These are phyloP conservation scores for Schoenoplectus tabernaemontani DNA, from an alignment of 202 grass and related monocot genomes.

Conservation along the genomic window DNA sequence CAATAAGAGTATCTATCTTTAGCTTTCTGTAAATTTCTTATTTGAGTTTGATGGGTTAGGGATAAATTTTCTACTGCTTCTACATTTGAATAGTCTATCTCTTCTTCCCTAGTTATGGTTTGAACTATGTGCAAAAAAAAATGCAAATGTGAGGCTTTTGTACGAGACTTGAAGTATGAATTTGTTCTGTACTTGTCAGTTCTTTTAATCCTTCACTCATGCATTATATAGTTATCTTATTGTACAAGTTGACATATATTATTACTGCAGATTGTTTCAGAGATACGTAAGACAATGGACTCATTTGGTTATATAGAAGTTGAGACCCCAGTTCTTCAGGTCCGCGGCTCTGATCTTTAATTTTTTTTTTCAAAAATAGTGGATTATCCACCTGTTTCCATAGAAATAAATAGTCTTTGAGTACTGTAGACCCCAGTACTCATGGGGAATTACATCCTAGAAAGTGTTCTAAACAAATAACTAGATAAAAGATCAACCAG, in stretches of 20 bases:
- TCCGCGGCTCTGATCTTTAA: conserved; percentile 28
- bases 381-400: too few relatives aligned
- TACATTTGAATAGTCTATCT: background rate
- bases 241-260: conserved; percentile 3
- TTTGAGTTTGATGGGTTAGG: background rate
- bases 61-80: background rate
- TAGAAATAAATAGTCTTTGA: too few relatives aligned
- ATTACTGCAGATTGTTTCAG: conserved; percentile 62
- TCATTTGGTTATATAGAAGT: conserved; percentile 98
- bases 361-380: conserved; percentile 9
- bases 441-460: too few relatives aligned
- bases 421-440: too few relatives aligned
- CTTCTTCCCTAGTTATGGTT: background rate
- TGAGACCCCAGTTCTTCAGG: conserved; percentile 98
- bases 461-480: too few relatives aligned
- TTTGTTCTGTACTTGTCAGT: background rate
- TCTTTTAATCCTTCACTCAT: conserved; percentile 1
- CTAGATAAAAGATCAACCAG: too few relatives aligned
- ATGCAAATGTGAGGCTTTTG: background rate
- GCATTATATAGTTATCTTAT: conserved; percentile 5
- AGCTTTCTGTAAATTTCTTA: background rate
- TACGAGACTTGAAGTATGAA: background rate
- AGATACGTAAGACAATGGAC: conserved; percentile 94
- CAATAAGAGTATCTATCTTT: background rate
- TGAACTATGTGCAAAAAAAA: background rate